phyloP scores from a whole-genome alignment of 768 basidiomycete genomes.

The Boletus rex-veris region DNA sequence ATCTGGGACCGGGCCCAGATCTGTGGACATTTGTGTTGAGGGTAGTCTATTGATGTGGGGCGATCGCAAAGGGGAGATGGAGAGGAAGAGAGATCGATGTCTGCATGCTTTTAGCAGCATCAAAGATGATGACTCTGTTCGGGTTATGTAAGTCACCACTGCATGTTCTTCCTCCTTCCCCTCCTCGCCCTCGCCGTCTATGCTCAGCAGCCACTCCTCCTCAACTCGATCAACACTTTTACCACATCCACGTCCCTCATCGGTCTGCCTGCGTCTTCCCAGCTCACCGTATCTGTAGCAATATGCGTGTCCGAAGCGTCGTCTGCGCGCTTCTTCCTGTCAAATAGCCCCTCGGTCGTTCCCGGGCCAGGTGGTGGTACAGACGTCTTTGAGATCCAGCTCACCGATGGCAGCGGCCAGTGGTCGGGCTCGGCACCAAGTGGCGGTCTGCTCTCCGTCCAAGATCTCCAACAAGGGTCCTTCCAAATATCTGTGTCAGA shows the following conservation, averaged over 20 bases:
- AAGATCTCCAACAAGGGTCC: constrained; percentile 36
- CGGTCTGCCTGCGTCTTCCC: constrained; percentile 37
- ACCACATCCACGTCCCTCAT: constrained; percentile 34
- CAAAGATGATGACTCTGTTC: neutral
- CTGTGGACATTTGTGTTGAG: constrained; percentile 9
- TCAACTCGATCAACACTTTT: constrained; percentile 39
- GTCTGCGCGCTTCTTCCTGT: constrained; percentile 55
- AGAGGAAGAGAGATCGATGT: constrained; percentile 18
- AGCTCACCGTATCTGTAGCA: constrained; percentile 47
- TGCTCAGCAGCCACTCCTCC: constrained; percentile 27
- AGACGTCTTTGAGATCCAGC: constrained; percentile 45
- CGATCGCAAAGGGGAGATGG: constrained; percentile 1
- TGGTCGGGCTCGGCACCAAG: constrained; percentile 45
- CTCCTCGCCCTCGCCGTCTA: neutral
- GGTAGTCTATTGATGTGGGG: neutral
- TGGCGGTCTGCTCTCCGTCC: constrained; percentile 54
- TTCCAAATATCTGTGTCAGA: constrained; percentile 61
- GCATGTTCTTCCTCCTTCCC: neutral
- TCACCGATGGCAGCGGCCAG: constrained; percentile 47
- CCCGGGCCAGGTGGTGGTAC: constrained; percentile 39
- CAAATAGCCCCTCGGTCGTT: constrained; percentile 42
- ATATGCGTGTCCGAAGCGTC: constrained; percentile 38
- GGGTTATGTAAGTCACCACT: neutral
- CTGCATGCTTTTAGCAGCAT: constrained; percentile 14
- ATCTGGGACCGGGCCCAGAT: neutral